phyloP scores from a whole-genome alignment of 73 alveolate species.

The Paramecium caudatum region DNA sequence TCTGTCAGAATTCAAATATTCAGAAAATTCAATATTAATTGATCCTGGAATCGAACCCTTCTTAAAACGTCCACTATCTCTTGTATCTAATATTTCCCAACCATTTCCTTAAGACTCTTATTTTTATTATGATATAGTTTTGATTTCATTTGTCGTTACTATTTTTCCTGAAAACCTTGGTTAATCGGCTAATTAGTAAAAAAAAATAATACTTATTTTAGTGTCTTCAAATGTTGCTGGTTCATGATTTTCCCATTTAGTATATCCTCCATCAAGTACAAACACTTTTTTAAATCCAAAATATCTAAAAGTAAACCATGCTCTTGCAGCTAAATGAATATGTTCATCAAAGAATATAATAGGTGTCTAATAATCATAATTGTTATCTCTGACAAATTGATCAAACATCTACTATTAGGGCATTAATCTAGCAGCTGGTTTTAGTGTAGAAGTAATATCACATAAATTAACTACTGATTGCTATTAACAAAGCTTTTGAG shows the following conservation, averaged over 20 bases:
- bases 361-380: constrained; percentile 13
- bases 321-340: constrained; percentile 75
- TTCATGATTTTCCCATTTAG: constrained; percentile 76
- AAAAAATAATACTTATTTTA: background rate
- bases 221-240: background rate
- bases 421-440: constrained; percentile 21
- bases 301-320: constrained; percentile 75
- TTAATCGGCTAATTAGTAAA: background rate
- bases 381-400: background rate
- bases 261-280: constrained; percentile 79
- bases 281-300: constrained; percentile 78
- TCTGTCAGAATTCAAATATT: constrained; percentile 28
- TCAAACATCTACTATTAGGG: constrained; percentile 24
- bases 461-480: background rate
- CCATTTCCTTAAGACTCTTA: constrained; percentile 36
- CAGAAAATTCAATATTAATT: background rate
- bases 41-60: constrained; percentile 56
- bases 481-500: background rate
- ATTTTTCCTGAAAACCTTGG: background rate
- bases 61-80: constrained; percentile 4
- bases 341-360: constrained; percentile 48
- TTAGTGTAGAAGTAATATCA: background rate
- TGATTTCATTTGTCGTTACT: constrained; percentile 5
- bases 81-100: constrained; percentile 14
- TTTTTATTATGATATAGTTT: background rate